A percentile compares a stretch with the other conserved stretches of the same genome.
These are phyloP conservation scores for Skeletonema tropicum DNA, from an alignment of 108 stramenopile species.

Conservation along the genomic window DNA sequence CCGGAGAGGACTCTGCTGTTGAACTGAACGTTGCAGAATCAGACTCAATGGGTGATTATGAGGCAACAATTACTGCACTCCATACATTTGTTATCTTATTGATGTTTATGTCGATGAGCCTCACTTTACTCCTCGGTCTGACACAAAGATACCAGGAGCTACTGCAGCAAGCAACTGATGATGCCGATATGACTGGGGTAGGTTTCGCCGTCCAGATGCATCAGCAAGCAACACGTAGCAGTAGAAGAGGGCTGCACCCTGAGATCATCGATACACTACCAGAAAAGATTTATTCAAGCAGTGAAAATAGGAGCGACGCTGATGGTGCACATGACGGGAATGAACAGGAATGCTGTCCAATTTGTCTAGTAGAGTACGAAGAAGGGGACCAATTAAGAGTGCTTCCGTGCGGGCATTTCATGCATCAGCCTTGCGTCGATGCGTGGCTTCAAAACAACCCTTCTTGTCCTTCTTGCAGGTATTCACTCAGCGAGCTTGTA, in stretches of 20 bases:
- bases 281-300: slow-evolving; percentile 45
- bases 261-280: slow-evolving; percentile 58
- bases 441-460: slow-evolving; percentile 56
- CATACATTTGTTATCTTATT: slow-evolving; percentile 54
- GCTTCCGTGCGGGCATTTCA: slow-evolving; percentile 59
- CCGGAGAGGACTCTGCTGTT: slow-evolving; percentile 40
- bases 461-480: slow-evolving; percentile 48
- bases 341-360: slow-evolving; percentile 57
- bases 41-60: slow-evolving; percentile 48
- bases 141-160: slow-evolving; percentile 50
- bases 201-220: slow-evolving; percentile 24
- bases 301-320: slow-evolving; percentile 10
- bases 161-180: slow-evolving; percentile 42
- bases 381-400: slow-evolving; percentile 62
- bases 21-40: slow-evolving; percentile 26
- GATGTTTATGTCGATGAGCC: slow-evolving; percentile 58
- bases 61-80: slow-evolving; percentile 41
- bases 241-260: slow-evolving; percentile 52
- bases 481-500: slow-evolving; percentile 51
- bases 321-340: slow-evolving; percentile 33
- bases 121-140: slow-evolving; percentile 48
- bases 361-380: slow-evolving; percentile 67
- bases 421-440: slow-evolving; percentile 66
- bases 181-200: slow-evolving; percentile 17
- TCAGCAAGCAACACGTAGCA: slow-evolving; percentile 20